These are phyloP conservation scores for Dictyostelium capitatum DNA, from an alignment of 78 protist genomes.

Conservation along the genomic window DNA sequence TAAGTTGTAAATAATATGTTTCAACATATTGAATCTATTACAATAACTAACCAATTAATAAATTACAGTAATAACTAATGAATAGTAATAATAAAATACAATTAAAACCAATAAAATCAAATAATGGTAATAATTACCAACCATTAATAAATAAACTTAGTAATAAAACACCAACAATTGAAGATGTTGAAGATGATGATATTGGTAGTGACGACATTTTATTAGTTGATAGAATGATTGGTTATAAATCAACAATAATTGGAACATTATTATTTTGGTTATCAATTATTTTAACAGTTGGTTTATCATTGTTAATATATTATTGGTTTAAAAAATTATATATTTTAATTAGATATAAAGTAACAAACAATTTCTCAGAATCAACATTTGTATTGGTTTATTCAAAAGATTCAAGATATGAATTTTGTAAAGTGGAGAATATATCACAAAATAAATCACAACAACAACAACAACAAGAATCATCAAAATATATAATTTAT, in stretches of 20 bases:
- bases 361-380: not conserved
- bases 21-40: no score
- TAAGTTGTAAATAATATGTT: no score
- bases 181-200: not conserved
- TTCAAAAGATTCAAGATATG: constrained; percentile 2
- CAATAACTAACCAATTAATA: no score
- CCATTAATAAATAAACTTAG: no score
- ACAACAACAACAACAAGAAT: no score
- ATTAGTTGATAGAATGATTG: not conserved
- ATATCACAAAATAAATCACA: no score
- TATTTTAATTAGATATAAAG: not conserved
- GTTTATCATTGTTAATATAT: not conserved
- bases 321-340: constrained; percentile 1
- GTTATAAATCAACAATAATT: not conserved
- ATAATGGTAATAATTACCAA: no score
- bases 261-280: not conserved
- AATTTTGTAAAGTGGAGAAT: not conserved
- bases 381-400: not conserved
- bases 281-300: not conserved
- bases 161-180: no score
- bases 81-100: no score
- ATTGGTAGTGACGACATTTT: constrained; percentile 5
- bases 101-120: no score
- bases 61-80: no score
- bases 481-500: not conserved